Conservation (phyloP, 805 yeast species). For the Saturnispora ahearnii region DNA sequence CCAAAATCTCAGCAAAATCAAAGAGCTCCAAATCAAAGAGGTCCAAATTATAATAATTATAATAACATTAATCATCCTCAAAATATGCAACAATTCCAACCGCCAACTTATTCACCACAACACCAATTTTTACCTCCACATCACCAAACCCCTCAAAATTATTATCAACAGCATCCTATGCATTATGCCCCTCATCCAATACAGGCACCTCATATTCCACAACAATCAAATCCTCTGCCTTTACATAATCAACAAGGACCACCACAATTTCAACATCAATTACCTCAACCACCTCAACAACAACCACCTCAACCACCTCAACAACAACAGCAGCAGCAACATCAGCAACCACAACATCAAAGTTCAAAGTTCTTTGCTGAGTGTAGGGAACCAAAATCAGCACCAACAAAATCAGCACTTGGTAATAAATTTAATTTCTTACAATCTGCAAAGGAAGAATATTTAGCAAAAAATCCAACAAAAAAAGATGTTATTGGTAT, state of each 20-base stretch:
- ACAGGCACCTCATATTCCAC: not conserved
- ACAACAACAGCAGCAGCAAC: constrained; percentile 3
- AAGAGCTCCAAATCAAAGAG: constrained; percentile 22
- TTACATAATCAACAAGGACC: not conserved
- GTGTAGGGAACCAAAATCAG: constrained; percentile 5
- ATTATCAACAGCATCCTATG: not conserved
- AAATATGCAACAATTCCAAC: constrained; percentile 53
- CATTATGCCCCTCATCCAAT: not conserved
- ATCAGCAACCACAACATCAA: constrained; percentile 2
- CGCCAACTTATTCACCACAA: constrained; percentile 4
- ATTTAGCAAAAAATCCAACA: constrained; percentile 17
- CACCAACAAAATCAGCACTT: constrained; percentile 22
- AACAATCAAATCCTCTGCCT: not conserved
- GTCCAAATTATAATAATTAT: constrained; percentile 25
- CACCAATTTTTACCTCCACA: constrained; percentile 7
- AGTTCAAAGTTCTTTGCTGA: not conserved
- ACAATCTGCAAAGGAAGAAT: constrained; percentile 34
- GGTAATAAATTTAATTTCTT: constrained; percentile 44
- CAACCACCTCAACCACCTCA: not conserved
- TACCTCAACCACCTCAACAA: constrained; percentile 5
- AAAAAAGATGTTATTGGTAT: constrained; percentile 19
- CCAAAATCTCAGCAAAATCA: constrained; percentile 5
- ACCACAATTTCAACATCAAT: constrained; percentile 6
- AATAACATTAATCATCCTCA: constrained; percentile 26
- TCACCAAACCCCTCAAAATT: not conserved